A percentile compares a stretch with the other conserved stretches of the same genome.
These are phyloP conservation scores for Wickerhamomyces strasburgensis DNA, from an alignment of 805 yeast species.

Conservation along the genomic window DNA sequence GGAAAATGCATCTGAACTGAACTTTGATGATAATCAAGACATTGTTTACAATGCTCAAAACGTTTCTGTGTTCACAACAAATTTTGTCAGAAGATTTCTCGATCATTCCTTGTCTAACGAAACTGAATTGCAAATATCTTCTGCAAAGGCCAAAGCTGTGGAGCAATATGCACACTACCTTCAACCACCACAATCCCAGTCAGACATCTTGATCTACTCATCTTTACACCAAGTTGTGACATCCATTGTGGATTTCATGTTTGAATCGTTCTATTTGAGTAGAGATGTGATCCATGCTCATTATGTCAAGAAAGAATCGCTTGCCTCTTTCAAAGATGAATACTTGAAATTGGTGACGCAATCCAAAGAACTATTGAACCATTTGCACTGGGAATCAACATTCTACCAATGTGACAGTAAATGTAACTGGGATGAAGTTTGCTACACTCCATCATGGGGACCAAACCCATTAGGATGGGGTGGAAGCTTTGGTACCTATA, in stretches of 20 bases:
- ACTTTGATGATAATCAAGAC: slow-evolving; percentile 6
- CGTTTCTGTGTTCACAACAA: slow-evolving; percentile 37
- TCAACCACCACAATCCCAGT: slow-evolving; percentile 30
- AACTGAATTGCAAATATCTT: slow-evolving; percentile 1
- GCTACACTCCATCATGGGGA: slow-evolving; percentile 59
- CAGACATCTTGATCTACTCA: slow-evolving; percentile 47
- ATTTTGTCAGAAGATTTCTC: slow-evolving; percentile 42
- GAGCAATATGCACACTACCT: slow-evolving; percentile 45
- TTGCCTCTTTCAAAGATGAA: background rate
- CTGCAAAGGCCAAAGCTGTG: slow-evolving; percentile 34
- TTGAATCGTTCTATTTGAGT: slow-evolving; percentile 32
- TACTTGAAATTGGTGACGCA: background rate
- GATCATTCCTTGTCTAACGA: slow-evolving; percentile 13
- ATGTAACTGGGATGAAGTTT: slow-evolving; percentile 45
- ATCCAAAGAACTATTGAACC: slow-evolving; percentile 19
- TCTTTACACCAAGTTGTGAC: slow-evolving; percentile 38
- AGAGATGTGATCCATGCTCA: slow-evolving; percentile 22
- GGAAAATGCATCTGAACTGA: slow-evolving; percentile 3
- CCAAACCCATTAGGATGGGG: slow-evolving; percentile 49
- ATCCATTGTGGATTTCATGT: slow-evolving; percentile 33
- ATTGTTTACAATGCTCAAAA: slow-evolving; percentile 26
- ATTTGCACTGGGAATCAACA: slow-evolving; percentile 36
- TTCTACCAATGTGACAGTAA: slow-evolving; percentile 36
- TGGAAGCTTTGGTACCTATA: slow-evolving; percentile 20
- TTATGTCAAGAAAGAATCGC: slow-evolving; percentile 10